Conservation (phyloP, 2,329 filamentous ascomycete genomes). For the Colletotrichum sp. region DNA sequence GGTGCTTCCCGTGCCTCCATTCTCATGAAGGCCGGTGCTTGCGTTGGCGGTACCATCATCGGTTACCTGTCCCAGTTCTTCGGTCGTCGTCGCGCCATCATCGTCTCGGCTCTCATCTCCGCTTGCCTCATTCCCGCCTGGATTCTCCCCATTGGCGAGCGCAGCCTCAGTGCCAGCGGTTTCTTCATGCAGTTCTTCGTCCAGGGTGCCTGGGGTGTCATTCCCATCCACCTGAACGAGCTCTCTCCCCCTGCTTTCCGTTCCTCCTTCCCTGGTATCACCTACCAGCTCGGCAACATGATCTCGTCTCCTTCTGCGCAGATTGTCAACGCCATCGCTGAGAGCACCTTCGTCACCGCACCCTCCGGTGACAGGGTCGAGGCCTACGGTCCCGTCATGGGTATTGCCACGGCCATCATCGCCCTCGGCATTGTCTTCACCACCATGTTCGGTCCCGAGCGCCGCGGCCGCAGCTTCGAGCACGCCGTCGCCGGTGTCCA, state of each 20-base stretch:
- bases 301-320: slow-evolving; percentile 75
- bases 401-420: slow-evolving; percentile 77
- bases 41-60: slow-evolving; percentile 73
- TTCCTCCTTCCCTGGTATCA: slow-evolving; percentile 72
- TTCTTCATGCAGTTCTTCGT: slow-evolving; percentile 76
- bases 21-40: slow-evolving; percentile 79
- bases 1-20: slow-evolving; percentile 77
- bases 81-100: slow-evolving; percentile 73
- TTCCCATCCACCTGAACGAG: slow-evolving; percentile 77
- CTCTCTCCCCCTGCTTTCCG: slow-evolving; percentile 73
- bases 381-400: slow-evolving; percentile 79
- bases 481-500: slow-evolving; percentile 48
- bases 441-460: slow-evolving; percentile 75
- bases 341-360: slow-evolving; percentile 61
- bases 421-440: slow-evolving; percentile 71
- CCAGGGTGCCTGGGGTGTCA: slow-evolving; percentile 70
- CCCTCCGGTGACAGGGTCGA: slow-evolving; percentile 60
- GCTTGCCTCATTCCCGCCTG: slow-evolving; percentile 70
- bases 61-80: slow-evolving; percentile 79
- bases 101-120: slow-evolving; percentile 64
- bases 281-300: slow-evolving; percentile 79
- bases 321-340: slow-evolving; percentile 77
- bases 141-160: slow-evolving; percentile 68
- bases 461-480: slow-evolving; percentile 74
- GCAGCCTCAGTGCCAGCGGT: slow-evolving; percentile 64